Evolutionary conservation across 176 grass and related monocot species (phyloP).

Genomic region (Juncus effusus): DNA sequence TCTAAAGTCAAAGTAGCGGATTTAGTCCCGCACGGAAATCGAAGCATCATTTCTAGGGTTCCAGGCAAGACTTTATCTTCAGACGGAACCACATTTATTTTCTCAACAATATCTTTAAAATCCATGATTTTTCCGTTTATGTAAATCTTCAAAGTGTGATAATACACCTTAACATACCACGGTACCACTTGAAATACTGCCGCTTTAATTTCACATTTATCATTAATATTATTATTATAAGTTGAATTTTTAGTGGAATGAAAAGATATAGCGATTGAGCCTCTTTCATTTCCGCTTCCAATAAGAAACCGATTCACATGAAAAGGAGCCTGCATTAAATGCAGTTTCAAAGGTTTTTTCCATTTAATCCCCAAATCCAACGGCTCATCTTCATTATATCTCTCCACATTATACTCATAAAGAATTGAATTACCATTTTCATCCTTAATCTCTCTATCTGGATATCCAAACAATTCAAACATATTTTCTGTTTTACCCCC

Average conservation of each 20-base stretch:
- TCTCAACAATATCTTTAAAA: slow-evolving; percentile 65
- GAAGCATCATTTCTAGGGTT: slow-evolving; percentile 74
- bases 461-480: slow-evolving; percentile 46
- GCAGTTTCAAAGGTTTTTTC: slow-evolving; percentile 67
- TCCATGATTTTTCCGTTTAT: slow-evolving; percentile 61
- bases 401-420: slow-evolving; percentile 67
- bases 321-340: slow-evolving; percentile 56
- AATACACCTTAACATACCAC: slow-evolving; percentile 98
- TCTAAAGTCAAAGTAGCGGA: slow-evolving; percentile 76
- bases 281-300: slow-evolving; percentile 96
- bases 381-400: slow-evolving; percentile 50
- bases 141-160: slow-evolving; percentile 82
- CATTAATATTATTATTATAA: slow-evolving; percentile 27
- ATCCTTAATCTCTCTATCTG: slow-evolving; percentile 56
- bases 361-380: slow-evolving; percentile 81
- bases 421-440: slow-evolving; percentile 43
- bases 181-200: slow-evolving; percentile 90
- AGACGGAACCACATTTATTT: slow-evolving; percentile 83
- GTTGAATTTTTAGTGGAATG: slow-evolving; percentile 43
- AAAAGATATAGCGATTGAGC: slow-evolving; percentile 91
- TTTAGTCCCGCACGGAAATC: slow-evolving; percentile 61
- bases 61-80: slow-evolving; percentile 92
- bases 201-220: slow-evolving; percentile 57
- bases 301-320: slow-evolving; percentile 88
- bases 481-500: slow-evolving; percentile 52